Conservation (phyloP, 495 filamentous ascomycete genomes). For the Lasiosphaeriaceae sp. region DNA sequence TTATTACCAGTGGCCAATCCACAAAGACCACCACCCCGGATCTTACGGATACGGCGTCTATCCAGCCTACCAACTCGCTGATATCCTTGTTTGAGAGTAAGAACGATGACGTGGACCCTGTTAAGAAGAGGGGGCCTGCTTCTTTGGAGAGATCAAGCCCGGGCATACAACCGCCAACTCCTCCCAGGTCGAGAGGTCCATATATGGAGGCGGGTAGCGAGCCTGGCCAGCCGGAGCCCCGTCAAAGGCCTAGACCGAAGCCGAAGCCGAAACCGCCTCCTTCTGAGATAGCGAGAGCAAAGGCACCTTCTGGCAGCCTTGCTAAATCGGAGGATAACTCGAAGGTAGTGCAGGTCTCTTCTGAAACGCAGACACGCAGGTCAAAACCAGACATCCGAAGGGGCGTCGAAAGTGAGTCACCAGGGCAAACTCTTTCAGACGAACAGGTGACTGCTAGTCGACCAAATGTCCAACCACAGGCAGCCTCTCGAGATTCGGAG, state of each 20-base stretch:
- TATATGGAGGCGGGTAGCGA: neutral
- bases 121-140: constrained; percentile 33
- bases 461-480: neutral
- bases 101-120: constrained; percentile 24
- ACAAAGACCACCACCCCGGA: constrained; percentile 23
- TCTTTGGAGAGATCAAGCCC: neutral
- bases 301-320: neutral
- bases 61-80: constrained; percentile 53
- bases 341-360: neutral
- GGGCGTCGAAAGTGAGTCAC: too few relatives aligned
- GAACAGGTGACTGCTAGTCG: too few relatives aligned
- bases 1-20: neutral
- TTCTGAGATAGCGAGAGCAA: neutral
- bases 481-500: neutral
- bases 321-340: neutral
- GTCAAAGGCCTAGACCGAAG: constrained; percentile 15
- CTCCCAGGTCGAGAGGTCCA: constrained; percentile 2
- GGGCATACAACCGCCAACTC: constrained; percentile 4
- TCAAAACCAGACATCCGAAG: too few relatives aligned
- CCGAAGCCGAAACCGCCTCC: constrained; percentile 1
- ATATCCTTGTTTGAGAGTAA: constrained; percentile 59
- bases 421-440: too few relatives aligned
- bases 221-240: too few relatives aligned
- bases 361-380: neutral
- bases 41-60: constrained; percentile 50